Evolutionary conservation across 306 rosid species (phyloP).

Genomic region (Vigna trinervia): DNA sequence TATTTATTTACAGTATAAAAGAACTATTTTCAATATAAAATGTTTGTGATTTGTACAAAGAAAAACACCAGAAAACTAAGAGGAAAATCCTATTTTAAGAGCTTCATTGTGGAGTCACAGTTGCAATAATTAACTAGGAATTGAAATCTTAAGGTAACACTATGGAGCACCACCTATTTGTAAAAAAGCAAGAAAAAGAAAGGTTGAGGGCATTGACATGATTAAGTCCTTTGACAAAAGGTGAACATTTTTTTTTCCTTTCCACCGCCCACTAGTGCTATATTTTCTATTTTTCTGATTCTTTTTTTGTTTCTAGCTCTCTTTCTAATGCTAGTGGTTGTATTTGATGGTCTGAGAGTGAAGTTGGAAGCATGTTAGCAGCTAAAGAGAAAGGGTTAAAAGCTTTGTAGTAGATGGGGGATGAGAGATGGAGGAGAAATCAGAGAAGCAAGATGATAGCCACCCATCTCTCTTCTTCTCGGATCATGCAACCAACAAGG

Average conservation of each 20-base stretch:
- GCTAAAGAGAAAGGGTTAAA: conserved; percentile 56
- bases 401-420: conserved; percentile 44
- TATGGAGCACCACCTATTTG: conserved; percentile 32
- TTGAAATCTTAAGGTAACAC: conserved; percentile 7
- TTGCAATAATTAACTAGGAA: neutral
- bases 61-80: too few relatives aligned
- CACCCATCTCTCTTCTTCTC: conserved; percentile 61
- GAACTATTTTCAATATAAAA: too few relatives aligned
- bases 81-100: too few relatives aligned
- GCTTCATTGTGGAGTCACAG: neutral
- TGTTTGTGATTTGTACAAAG: too few relatives aligned
- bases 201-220: conserved; percentile 55
- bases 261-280: conserved; percentile 50
- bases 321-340: conserved; percentile 77
- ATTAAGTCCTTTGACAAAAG: conserved; percentile 75
- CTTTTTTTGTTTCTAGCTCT: conserved; percentile 5
- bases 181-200: conserved; percentile 15
- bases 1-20: too few relatives aligned
- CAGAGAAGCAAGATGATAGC: conserved; percentile 50
- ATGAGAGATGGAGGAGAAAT: conserved; percentile 76
- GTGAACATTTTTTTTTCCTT: conserved; percentile 44
- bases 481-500: conserved; percentile 42
- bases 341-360: conserved; percentile 39
- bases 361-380: conserved; percentile 64
- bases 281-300: conserved; percentile 32